Percentiles rank a stretch among this genome's conserved stretches.
Conservation (phyloP, 1,284 basidiomycete species). For the Melampsora larici-populina region DNA sequence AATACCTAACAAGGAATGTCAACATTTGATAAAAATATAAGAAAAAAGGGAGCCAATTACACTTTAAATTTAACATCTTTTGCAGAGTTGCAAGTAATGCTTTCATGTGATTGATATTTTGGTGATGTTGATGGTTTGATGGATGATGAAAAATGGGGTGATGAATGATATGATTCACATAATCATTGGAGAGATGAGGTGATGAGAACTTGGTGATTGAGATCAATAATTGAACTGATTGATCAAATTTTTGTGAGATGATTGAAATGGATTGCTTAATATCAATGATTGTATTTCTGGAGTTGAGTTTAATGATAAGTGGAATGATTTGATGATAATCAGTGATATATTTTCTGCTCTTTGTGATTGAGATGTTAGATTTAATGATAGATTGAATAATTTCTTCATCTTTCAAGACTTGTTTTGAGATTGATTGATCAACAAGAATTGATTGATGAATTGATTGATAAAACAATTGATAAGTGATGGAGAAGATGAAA, state of each 20-base stretch:
- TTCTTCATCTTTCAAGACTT: background rate
- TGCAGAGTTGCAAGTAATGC: no score
- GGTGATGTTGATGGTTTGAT: conserved; percentile 11
- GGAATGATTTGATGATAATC: conserved; percentile 7
- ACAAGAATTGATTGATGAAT: background rate
- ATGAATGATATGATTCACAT: conserved; percentile 35
- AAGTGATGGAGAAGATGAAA: no score
- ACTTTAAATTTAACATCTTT: no score
- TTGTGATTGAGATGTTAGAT: background rate
- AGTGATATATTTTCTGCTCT: conserved; percentile 25
- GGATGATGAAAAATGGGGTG: conserved; percentile 15
- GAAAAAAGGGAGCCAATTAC: no score
- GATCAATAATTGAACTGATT: conserved; percentile 14
- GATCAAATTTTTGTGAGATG: conserved; percentile 4
- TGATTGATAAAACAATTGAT: background rate
- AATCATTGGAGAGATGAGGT: conserved; percentile 19
- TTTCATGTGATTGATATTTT: no score
- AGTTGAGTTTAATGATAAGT: conserved; percentile 1
- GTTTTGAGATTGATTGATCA: conserved; percentile 1
- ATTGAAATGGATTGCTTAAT: background rate
- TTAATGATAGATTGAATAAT: conserved; percentile 11
- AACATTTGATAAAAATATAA: no score
- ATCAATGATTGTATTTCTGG: background rate
- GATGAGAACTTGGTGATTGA: conserved; percentile 42
- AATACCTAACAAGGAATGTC: no score